These are phyloP conservation scores for Carex pumila DNA, from an alignment of 176 grass and related monocot genomes.

Conservation along the genomic window DNA sequence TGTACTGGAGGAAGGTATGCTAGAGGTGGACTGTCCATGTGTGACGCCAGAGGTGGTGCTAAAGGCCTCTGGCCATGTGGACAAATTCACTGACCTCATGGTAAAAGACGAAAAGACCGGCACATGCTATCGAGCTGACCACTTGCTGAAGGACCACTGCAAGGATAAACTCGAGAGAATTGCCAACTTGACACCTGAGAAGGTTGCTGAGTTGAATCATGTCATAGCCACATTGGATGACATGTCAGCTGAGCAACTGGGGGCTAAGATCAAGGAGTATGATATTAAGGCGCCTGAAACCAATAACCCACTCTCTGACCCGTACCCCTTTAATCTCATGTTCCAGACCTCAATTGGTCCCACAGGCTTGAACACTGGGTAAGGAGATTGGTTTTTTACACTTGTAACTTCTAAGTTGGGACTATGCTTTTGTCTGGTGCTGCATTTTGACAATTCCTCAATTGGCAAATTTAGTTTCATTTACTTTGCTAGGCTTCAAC, in stretches of 20 bases:
- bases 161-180: constrained; percentile 83
- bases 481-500: neutral
- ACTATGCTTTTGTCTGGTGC: neutral
- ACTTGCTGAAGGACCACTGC: constrained; percentile 88
- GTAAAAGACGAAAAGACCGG: constrained; percentile 92
- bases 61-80: constrained; percentile 88
- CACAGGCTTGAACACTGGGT: constrained; percentile 69
- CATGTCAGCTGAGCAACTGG: constrained; percentile 65
- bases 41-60: constrained; percentile 80
- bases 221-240: constrained; percentile 81
- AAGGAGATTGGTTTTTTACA: constrained; percentile 22
- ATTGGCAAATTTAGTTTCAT: constrained; percentile 6
- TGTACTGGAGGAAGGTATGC: constrained; percentile 82
- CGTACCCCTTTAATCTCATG: constrained; percentile 97
- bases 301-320: constrained; percentile 68
- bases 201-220: constrained; percentile 42
- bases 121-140: constrained; percentile 81
- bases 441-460: neutral
- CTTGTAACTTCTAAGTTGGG: neutral
- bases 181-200: constrained; percentile 36
- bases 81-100: constrained; percentile 93
- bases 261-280: constrained; percentile 85
- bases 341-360: constrained; percentile 99
- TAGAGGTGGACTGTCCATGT: constrained; percentile 92
- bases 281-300: constrained; percentile 85